Percentiles rank a stretch among this genome's conserved stretches.
phyloP scores from a whole-genome alignment of 2,329 filamentous ascomycete genomes.

The Sporothrix brasiliensis region DNA sequence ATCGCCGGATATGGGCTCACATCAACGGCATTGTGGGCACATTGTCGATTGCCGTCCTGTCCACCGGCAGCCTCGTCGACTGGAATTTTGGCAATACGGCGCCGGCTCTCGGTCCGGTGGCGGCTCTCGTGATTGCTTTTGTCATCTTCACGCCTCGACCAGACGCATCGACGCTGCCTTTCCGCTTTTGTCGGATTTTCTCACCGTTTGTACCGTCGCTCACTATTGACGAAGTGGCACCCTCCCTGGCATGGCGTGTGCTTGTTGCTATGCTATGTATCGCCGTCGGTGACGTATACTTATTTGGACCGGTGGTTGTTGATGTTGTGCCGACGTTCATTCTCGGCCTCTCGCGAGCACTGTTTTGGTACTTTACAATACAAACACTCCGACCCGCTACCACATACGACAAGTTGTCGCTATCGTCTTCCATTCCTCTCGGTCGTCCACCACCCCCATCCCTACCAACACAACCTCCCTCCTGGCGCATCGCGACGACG shows the following conservation, averaged over 20 bases:
- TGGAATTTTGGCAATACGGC: not conserved
- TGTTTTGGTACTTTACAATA: conserved; percentile 45
- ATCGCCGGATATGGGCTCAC: not conserved
- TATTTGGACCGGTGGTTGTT: not conserved
- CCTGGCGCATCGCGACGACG: conserved; percentile 26
- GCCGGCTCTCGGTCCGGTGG: not conserved
- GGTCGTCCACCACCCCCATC: conserved; percentile 39
- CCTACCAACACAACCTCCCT: conserved; percentile 31
- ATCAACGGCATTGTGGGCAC: not conserved
- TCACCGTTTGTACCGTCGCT: not conserved
- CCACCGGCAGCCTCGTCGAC: conserved; percentile 4
- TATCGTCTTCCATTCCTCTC: conserved; percentile 37
- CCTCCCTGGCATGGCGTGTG: not conserved
- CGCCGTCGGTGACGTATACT: not conserved
- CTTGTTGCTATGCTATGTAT: not conserved
- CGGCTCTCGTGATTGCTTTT: not conserved
- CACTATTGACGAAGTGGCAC: not conserved
- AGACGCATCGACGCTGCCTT: not conserved
- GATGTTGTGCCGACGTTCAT: conserved; percentile 31
- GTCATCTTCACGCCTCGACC: not conserved
- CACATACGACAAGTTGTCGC: not conserved
- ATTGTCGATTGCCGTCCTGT: not conserved
- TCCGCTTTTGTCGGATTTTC: not conserved
- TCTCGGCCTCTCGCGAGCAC: conserved; percentile 41
- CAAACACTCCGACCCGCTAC: conserved; percentile 32